Percentiles rank a stretch among this genome's conserved stretches.
Conservation (phyloP, 2,329 filamentous ascomycete genomes). For the Apiospora kogelbergensis region DNA sequence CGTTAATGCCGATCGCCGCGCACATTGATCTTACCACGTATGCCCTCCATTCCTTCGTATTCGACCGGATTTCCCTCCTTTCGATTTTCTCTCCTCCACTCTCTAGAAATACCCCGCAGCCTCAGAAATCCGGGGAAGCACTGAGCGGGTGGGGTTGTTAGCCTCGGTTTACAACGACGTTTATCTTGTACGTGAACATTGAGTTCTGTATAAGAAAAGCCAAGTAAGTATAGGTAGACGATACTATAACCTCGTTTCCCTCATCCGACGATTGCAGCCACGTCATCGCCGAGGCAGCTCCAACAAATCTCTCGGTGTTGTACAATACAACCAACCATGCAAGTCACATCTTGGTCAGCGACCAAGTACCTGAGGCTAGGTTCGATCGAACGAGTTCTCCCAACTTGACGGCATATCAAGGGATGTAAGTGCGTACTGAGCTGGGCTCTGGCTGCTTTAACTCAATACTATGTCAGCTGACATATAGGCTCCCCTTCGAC, state of each 20-base stretch:
- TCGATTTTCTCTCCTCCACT: not conserved
- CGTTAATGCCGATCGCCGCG: not conserved
- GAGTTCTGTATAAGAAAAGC: not conserved
- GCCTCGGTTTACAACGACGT: not conserved
- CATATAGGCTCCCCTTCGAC: not conserved
- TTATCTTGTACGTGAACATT: not conserved
- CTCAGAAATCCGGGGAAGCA: not conserved
- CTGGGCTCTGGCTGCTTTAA: not conserved
- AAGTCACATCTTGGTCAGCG: not conserved
- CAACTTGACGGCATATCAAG: not conserved
- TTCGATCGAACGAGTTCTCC: not conserved
- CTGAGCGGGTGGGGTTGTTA: not conserved
- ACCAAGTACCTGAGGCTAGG: too few relatives aligned
- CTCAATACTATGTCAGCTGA: not conserved
- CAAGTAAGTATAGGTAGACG: not conserved
- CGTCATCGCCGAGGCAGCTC: not conserved
- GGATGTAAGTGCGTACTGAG: not conserved
- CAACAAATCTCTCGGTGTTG: not conserved
- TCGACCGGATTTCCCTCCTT: not conserved
- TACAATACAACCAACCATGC: not conserved
- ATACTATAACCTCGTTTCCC: not conserved
- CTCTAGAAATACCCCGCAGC: not conserved
- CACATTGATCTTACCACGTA: not conserved
- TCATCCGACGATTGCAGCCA: not conserved
- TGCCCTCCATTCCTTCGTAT: not conserved